Evolutionary conservation across 78 protist genomes (phyloP).

Genomic region (Dictyostelium firmibasis): DNA sequence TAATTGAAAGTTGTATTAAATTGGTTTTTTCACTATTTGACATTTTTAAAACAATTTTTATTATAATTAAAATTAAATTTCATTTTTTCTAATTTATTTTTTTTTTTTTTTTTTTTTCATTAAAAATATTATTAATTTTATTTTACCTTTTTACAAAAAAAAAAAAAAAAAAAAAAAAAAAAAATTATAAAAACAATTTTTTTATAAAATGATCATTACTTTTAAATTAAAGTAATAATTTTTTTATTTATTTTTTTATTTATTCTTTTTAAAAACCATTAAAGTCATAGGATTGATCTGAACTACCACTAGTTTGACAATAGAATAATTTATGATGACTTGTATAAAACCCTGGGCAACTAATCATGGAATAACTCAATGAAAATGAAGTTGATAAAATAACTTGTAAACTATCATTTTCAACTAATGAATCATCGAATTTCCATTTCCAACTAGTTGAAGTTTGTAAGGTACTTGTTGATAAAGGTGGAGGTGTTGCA

Average conservation of each 20-base stretch:
- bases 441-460: background rate
- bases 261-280: background rate
- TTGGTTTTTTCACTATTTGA: background rate
- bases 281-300: background rate
- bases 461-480: conserved; percentile 6
- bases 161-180: too few species aligned
- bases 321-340: conserved; percentile 15
- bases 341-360: background rate
- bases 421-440: background rate
- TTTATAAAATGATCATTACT: too few species aligned
- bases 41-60: background rate
- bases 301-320: background rate
- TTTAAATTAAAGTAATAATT: too few species aligned
- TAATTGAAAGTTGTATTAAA: background rate
- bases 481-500: background rate
- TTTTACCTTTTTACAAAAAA: too few species aligned
- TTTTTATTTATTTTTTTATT: background rate
- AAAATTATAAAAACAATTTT: too few species aligned
- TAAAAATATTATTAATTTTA: too few species aligned
- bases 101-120: too few species aligned
- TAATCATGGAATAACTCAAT: background rate
- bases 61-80: too few species aligned
- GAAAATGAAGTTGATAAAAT: background rate
- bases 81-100: too few species aligned
- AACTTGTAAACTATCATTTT: background rate